Percentiles rank a stretch among this genome's conserved stretches.
phyloP scores from a whole-genome alignment of 2,329 filamentous ascomycete species.

The Pseudogymnoascus sp. region DNA sequence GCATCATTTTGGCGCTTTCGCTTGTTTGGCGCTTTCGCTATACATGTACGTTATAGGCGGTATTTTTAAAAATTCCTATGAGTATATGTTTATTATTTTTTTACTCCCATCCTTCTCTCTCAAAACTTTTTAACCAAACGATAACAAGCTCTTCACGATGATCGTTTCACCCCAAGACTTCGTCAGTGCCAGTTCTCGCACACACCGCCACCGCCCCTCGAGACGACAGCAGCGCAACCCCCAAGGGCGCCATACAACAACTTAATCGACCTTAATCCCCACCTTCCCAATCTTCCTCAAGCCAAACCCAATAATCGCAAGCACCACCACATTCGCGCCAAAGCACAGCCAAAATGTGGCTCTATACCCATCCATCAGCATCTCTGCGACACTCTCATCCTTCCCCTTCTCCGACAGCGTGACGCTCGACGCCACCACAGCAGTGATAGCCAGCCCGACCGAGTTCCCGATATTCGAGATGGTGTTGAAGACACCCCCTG shows the following conservation, averaged over 20 bases:
- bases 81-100: neutral
- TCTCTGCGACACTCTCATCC: conserved; percentile 21
- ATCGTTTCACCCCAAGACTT: neutral
- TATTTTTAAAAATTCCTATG: neutral
- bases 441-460: conserved; percentile 44
- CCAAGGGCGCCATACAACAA: neutral
- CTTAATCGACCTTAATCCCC: conserved; percentile 24
- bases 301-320: conserved; percentile 32
- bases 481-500: conserved; percentile 56
- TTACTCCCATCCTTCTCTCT: no score
- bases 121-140: neutral
- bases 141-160: neutral
- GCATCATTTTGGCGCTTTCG: no score
- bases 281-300: conserved; percentile 38
- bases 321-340: conserved; percentile 34
- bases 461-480: conserved; percentile 48
- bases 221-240: neutral
- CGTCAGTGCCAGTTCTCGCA: no score
- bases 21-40: no score
- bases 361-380: conserved; percentile 44
- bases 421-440: conserved; percentile 40
- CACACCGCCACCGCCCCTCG: no score
- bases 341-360: conserved; percentile 49
- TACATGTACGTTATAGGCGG: no score
- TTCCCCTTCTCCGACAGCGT: conserved; percentile 32